Conservation (phyloP, 192 early-diverging fungal genomes). For the Fimicolochytrium jonesii region DNA sequence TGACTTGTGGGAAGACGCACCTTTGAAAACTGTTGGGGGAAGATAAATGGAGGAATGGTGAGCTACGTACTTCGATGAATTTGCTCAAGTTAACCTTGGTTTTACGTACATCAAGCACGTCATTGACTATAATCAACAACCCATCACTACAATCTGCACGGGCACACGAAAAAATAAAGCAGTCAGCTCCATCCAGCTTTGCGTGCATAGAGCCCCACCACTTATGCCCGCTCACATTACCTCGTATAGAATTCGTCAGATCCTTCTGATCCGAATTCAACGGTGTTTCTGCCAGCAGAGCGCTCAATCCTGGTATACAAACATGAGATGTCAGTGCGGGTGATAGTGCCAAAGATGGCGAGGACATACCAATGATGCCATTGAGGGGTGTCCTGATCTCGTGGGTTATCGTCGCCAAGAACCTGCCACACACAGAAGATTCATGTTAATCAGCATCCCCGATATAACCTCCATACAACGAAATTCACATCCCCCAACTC, state of each 20-base stretch:
- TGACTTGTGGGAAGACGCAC: neutral
- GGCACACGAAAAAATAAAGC: too few species aligned
- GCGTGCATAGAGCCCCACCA: too few species aligned
- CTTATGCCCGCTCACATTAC: too few species aligned
- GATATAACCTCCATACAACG: neutral
- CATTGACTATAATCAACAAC: constrained; percentile 24
- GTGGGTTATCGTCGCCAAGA: constrained; percentile 8
- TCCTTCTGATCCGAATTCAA: constrained; percentile 25
- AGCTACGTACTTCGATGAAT: too few species aligned
- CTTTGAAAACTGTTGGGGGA: too few species aligned
- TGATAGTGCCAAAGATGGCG: too few species aligned
- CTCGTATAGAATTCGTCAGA: constrained; percentile 13
- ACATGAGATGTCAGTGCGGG: too few species aligned
- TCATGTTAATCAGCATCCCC: neutral
- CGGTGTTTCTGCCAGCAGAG: constrained; percentile 21
- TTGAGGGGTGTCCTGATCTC: constrained; percentile 23
- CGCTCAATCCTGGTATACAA: constrained; percentile 8
- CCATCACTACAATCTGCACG: constrained; percentile 22
- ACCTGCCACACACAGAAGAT: neutral
- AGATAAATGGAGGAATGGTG: too few species aligned
- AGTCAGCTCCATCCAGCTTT: too few species aligned
- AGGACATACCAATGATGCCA: constrained; percentile 13
- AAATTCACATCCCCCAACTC: neutral
- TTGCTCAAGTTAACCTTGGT: too few species aligned
- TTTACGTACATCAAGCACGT: neutral